Evolutionary conservation across 2,329 filamentous ascomycete species (phyloP).

Genomic region (Botrytis fabae): DNA sequence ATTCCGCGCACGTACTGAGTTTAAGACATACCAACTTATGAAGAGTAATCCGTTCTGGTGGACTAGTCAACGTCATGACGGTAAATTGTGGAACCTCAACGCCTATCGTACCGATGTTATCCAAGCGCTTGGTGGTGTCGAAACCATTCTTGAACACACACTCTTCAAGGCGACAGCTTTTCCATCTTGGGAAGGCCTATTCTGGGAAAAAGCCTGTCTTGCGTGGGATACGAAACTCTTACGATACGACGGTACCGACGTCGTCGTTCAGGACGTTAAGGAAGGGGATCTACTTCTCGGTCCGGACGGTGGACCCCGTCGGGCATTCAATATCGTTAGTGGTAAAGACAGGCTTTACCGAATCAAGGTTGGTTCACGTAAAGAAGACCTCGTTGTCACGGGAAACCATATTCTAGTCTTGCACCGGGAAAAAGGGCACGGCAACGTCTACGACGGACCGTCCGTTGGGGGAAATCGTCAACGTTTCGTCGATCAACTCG

Average conservation of each 20-base stretch:
- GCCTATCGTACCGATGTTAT: slow-evolving; percentile 96
- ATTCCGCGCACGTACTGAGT: slow-evolving; percentile 91
- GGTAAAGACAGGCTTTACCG: slow-evolving; percentile 51
- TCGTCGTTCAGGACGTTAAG: slow-evolving; percentile 51
- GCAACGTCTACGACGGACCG: no score
- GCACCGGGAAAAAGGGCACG: slow-evolving; percentile 41
- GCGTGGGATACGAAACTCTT: slow-evolving; percentile 45
- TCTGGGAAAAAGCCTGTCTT: slow-evolving; percentile 69
- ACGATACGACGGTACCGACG: slow-evolving; percentile 46
- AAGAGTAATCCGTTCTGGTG: slow-evolving; percentile 99
- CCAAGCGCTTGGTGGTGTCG: slow-evolving; percentile 86
- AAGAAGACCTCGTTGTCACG: slow-evolving; percentile 52
- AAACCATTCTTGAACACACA: slow-evolving; percentile 96
- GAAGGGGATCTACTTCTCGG: slow-evolving; percentile 52
- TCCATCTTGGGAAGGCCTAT: slow-evolving; percentile 93
- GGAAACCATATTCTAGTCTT: slow-evolving; percentile 51
- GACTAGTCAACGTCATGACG: slow-evolving; percentile 96
- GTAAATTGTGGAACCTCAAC: slow-evolving; percentile 96
- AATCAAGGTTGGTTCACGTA: slow-evolving; percentile 43
- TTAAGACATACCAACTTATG: slow-evolving; percentile 98
- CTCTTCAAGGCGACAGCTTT: slow-evolving; percentile 97
- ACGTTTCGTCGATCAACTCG: no score
- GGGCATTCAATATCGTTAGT: slow-evolving; percentile 51
- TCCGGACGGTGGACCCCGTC: slow-evolving; percentile 49
- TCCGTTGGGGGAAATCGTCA: no score